These are phyloP conservation scores for Penicillium sp. DNA, from an alignment of 2,329 filamentous ascomycete genomes.

Conservation along the genomic window DNA sequence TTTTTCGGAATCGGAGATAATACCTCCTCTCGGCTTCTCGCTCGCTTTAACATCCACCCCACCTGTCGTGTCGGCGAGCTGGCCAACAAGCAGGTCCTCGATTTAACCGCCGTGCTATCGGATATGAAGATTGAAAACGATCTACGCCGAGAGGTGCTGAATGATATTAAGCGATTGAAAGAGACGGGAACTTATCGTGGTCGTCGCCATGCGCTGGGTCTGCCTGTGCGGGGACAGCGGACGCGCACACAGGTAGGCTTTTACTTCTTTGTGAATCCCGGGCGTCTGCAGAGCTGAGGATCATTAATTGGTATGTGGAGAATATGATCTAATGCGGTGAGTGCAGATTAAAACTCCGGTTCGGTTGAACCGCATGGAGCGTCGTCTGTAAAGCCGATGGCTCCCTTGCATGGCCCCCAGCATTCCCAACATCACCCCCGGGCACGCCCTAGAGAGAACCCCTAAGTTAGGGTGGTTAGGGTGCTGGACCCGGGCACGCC, in stretches of 20 bases:
- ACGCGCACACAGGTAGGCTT: conserved; percentile 71
- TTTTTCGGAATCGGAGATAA: conserved; percentile 84
- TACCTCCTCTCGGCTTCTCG: conserved; percentile 72
- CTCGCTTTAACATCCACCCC: conserved; percentile 85
- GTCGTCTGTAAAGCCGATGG: conserved; percentile 40
- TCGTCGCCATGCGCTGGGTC: conserved; percentile 83
- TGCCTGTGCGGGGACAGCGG: conserved; percentile 87
- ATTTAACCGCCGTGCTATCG: conserved; percentile 80
- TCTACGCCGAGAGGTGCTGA: conserved; percentile 70
- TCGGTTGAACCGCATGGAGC: conserved; percentile 60
- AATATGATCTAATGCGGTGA: conserved; percentile 18
- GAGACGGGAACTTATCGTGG: conserved; percentile 91
- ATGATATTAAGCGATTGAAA: conserved; percentile 82
- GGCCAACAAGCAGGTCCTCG: conserved; percentile 72
- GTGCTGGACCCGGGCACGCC: too few species aligned
- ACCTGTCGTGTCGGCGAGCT: conserved; percentile 75
- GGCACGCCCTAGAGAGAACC: too few species aligned
- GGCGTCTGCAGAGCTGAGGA: neutral
- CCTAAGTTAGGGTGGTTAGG: too few species aligned
- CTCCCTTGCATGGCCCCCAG: neutral
- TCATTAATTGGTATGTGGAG: neutral
- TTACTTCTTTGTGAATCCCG: neutral
- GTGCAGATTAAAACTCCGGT: conserved; percentile 58
- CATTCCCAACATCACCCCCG: too few species aligned
- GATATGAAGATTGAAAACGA: conserved; percentile 95